A percentile compares a stretch with the other conserved stretches of the same genome.
Evolutionary conservation across 2,329 filamentous ascomycete species (phyloP).

Genomic region (Colletotrichum limetticola): DNA sequence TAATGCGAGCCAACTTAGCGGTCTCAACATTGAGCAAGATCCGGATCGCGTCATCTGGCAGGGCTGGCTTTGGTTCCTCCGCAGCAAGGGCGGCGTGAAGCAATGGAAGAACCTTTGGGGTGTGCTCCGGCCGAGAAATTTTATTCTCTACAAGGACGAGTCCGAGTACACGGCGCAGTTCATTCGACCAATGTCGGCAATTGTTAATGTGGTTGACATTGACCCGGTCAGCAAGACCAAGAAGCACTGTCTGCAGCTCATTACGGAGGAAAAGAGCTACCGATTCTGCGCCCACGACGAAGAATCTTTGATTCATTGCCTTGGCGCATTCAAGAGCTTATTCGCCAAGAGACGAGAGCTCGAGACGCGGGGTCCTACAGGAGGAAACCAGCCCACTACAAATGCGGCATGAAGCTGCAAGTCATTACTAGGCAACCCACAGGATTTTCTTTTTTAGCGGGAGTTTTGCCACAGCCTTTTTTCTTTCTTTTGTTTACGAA

Average conservation of each 20-base stretch:
- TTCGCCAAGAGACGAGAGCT: constrained; percentile 76
- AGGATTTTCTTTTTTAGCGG: constrained; percentile 16
- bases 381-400: constrained; percentile 32
- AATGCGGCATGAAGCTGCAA: constrained; percentile 23
- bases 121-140: constrained; percentile 84
- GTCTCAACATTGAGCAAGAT: constrained; percentile 68
- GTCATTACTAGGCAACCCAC: neutral
- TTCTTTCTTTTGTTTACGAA: constrained; percentile 14
- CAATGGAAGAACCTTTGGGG: constrained; percentile 98
- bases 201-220: constrained; percentile 93
- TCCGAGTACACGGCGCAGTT: constrained; percentile 88
- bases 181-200: constrained; percentile 79
- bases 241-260: constrained; percentile 88
- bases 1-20: constrained; percentile 73
- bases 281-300: constrained; percentile 83
- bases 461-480: constrained; percentile 11
- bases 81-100: constrained; percentile 82
- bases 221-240: constrained; percentile 89
- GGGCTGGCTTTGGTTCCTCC: constrained; percentile 87
- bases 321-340: constrained; percentile 92
- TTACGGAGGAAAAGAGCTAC: constrained; percentile 89
- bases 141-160: constrained; percentile 94
- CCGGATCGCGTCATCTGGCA: constrained; percentile 94
- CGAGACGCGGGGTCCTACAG: constrained; percentile 59
- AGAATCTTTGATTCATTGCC: constrained; percentile 82